These are phyloP conservation scores for Euphorbia lathyris DNA, from an alignment of 345 rosid species.

Conservation along the genomic window DNA sequence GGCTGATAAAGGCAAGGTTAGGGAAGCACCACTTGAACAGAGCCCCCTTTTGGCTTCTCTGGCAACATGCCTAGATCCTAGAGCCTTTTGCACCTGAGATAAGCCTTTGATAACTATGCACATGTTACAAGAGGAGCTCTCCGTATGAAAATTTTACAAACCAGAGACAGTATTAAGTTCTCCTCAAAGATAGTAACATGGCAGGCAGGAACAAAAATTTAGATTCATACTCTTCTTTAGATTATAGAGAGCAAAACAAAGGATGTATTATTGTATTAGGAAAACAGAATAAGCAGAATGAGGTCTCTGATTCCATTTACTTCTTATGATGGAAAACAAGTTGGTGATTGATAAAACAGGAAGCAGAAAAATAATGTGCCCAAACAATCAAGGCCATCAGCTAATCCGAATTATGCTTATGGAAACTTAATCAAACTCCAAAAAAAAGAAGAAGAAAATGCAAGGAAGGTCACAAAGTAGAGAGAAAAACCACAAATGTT, in stretches of 20 bases:
- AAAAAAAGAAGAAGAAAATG: background rate
- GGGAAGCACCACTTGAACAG: too few relatives aligned
- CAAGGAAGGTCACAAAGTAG: background rate
- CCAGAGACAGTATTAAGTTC: background rate
- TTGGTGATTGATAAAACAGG: background rate
- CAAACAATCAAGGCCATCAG: background rate
- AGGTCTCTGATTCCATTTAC: background rate
- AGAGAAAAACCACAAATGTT: background rate
- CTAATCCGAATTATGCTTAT: conserved; percentile 4
- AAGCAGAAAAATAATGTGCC: background rate
- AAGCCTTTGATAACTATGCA: too few relatives aligned
- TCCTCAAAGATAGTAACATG: background rate
- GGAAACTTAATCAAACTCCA: background rate
- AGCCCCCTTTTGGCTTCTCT: too few relatives aligned
- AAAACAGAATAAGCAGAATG: background rate
- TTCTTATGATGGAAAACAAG: background rate
- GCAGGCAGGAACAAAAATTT: background rate
- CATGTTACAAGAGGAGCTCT: background rate
- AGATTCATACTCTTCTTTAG: background rate
- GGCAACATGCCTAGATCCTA: too few relatives aligned
- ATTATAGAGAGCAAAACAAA: background rate
- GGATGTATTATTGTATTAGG: background rate
- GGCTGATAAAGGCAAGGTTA: too few relatives aligned
- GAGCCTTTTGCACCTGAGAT: too few relatives aligned
- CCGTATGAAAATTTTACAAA: background rate